A percentile compares a stretch with the other conserved stretches of the same genome.
Evolutionary conservation across 2,329 filamentous ascomycete genomes (phyloP).

Genomic region (Remersonia thermophila): DNA sequence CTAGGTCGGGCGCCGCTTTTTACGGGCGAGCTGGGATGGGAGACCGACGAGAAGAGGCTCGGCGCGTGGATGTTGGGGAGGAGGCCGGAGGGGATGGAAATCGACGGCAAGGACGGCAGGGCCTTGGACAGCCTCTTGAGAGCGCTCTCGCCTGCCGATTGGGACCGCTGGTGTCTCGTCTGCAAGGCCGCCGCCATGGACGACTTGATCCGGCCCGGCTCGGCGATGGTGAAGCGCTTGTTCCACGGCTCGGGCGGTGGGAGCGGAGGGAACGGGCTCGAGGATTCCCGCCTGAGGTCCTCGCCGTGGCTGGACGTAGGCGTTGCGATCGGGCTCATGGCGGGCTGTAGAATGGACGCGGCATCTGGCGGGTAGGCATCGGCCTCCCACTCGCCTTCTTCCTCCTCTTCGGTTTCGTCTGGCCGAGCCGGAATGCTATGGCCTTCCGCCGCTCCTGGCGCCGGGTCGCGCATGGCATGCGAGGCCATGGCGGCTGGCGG

Average conservation of each 20-base stretch:
- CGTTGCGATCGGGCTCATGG: too few relatives aligned
- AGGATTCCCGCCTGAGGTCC: not conserved
- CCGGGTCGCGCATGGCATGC: too few relatives aligned
- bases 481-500: too few relatives aligned
- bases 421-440: too few relatives aligned
- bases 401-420: too few relatives aligned
- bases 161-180: constrained; percentile 35
- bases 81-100: constrained; percentile 33
- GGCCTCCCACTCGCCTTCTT: too few relatives aligned
- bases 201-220: constrained; percentile 20
- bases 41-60: constrained; percentile 32
- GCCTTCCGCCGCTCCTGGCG: too few relatives aligned
- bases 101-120: constrained; percentile 42
- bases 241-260: constrained; percentile 26
- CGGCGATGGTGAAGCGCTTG: constrained; percentile 21
- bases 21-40: constrained; percentile 19
- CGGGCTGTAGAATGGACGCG: too few relatives aligned
- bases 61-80: constrained; percentile 24
- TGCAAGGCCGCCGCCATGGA: constrained; percentile 34
- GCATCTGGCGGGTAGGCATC: too few relatives aligned
- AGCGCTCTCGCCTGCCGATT: constrained; percentile 44
- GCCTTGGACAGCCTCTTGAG: constrained; percentile 45
- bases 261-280: constrained; percentile 10
- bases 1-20: constrained; percentile 12
- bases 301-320: too few relatives aligned